These are phyloP conservation scores for Epichloe uncinata DNA, from an alignment of 2,329 filamentous ascomycete species.

Conservation along the genomic window DNA sequence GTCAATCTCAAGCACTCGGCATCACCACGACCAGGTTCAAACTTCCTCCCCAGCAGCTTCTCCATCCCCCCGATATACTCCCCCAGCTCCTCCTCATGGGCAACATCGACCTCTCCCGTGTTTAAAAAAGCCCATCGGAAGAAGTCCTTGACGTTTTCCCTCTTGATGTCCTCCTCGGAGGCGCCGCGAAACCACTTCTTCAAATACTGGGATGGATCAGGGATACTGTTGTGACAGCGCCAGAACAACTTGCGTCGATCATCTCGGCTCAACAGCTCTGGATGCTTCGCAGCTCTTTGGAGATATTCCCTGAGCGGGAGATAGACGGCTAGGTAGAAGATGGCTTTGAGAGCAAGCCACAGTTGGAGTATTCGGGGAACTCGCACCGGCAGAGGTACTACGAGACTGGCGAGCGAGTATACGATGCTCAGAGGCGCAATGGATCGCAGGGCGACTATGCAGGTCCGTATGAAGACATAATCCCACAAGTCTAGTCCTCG, in stretches of 20 bases:
- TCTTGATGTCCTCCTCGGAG: conserved; percentile 34
- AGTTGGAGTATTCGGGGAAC: conserved; percentile 23
- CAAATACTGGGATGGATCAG: conserved; percentile 38
- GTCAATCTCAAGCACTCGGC: conserved; percentile 42
- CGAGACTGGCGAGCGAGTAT: conserved; percentile 23
- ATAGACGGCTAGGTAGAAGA: conserved; percentile 41
- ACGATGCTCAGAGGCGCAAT: conserved; percentile 35
- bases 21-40: conserved; percentile 37
- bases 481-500: conserved; percentile 7
- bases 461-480: conserved; percentile 28
- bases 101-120: conserved; percentile 25
- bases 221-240: conserved; percentile 36
- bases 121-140: conserved; percentile 48
- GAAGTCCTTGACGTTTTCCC: conserved; percentile 50
- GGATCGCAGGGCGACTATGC: conserved; percentile 33
- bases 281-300: conserved; percentile 37
- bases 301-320: conserved; percentile 37
- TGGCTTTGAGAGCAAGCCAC: conserved; percentile 35
- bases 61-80: conserved; percentile 40
- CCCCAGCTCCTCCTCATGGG: conserved; percentile 37
- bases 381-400: conserved; percentile 12
- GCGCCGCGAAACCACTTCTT: conserved; percentile 45
- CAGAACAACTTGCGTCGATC: conserved; percentile 36
- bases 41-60: conserved; percentile 31
- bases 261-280: conserved; percentile 26